phyloP scores from a whole-genome alignment of 371 early-diverging fungal genomes.

The Rhizopus delemar region DNA sequence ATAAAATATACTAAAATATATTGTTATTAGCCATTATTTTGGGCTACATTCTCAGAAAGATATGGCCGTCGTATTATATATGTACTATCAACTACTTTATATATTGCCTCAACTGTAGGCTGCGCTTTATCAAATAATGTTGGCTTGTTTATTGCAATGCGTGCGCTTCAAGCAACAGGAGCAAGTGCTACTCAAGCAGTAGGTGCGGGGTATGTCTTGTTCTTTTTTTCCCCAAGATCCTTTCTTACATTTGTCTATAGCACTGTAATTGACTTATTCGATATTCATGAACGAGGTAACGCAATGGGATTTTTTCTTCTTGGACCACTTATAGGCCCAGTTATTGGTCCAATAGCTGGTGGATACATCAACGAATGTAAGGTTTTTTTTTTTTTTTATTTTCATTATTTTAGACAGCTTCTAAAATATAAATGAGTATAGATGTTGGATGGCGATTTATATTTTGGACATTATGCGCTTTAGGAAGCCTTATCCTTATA shows the following conservation, averaged over 20 bases:
- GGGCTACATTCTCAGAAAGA: constrained; percentile 71
- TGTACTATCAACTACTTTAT: constrained; percentile 58
- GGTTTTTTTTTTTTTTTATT: constrained; percentile 12
- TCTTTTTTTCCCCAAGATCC: background rate
- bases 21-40: constrained; percentile 56
- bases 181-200: constrained; percentile 72
- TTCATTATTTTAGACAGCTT: constrained; percentile 45
- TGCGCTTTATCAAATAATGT: constrained; percentile 63
- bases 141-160: constrained; percentile 56
- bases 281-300: constrained; percentile 46
- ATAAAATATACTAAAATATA: background rate
- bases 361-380: constrained; percentile 50
- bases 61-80: constrained; percentile 68
- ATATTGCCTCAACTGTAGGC: constrained; percentile 61
- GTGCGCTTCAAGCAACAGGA: constrained; percentile 71
- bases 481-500: constrained; percentile 58
- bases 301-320: constrained; percentile 64
- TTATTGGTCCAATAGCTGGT: constrained; percentile 48
- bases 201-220: constrained; percentile 65
- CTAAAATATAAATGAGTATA: constrained; percentile 22
- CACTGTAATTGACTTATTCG: constrained; percentile 38
- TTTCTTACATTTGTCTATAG: constrained; percentile 13
- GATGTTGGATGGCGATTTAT: constrained; percentile 67
- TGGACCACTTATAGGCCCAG: constrained; percentile 61
- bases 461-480: constrained; percentile 63